Percentiles rank a stretch among this genome's conserved stretches.
Conservation (phyloP, 768 basidiomycete species). For the Suillus alpinus region DNA sequence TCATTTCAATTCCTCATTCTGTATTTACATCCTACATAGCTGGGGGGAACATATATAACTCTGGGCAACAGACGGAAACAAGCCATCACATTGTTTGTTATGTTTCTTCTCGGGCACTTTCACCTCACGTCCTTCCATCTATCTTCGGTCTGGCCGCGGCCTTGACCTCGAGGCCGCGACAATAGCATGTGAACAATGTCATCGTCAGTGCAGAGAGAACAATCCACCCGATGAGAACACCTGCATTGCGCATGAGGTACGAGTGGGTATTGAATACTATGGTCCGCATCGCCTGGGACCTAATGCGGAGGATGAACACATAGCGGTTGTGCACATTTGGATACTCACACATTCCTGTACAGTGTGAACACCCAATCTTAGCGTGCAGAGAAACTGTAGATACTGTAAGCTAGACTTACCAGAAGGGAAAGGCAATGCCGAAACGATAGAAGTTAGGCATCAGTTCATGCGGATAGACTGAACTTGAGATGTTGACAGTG, state of each 20-base stretch:
- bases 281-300: conserved; percentile 29
- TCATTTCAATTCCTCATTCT: no score
- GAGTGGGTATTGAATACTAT: conserved; percentile 35
- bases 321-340: not conserved
- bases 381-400: not conserved
- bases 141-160: no score
- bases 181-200: conserved; percentile 19
- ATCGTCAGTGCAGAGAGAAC: conserved; percentile 20
- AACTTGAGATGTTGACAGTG: no score
- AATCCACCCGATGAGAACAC: conserved; percentile 33
- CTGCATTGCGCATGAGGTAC: conserved; percentile 30
- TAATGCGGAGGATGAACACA: not conserved
- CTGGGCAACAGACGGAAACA: no score
- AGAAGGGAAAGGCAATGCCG: conserved; percentile 33
- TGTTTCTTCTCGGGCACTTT: no score
- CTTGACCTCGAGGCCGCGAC: not conserved
- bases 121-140: no score
- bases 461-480: no score
- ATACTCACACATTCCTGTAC: conserved; percentile 18
- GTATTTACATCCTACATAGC: not conserved
- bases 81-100: no score
- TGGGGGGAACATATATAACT: not conserved
- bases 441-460: conserved; percentile 21
- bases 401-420: conserved; percentile 13
- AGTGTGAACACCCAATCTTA: not conserved